phyloP scores from a whole-genome alignment of 2,329 filamentous ascomycete species.

The Stemphylium vesicarium region DNA sequence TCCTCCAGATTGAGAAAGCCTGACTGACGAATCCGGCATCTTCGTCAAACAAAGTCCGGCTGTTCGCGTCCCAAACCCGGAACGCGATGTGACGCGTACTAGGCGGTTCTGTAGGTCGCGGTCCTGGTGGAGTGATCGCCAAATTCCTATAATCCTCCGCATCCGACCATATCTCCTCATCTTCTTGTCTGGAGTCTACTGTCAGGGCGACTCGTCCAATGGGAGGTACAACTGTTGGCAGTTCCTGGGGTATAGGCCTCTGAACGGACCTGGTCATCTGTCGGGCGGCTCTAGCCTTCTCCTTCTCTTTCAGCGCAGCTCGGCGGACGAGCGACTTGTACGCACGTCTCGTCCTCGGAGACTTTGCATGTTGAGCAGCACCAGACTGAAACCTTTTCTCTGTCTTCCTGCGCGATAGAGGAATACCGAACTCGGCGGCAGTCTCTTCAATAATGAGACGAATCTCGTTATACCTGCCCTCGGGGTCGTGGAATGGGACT shows the following conservation, averaged over 20 bases:
- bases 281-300: background rate
- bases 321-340: slow-evolving; percentile 4
- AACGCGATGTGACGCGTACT: background rate
- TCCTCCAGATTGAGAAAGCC: slow-evolving; percentile 1
- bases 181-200: background rate
- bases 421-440: background rate
- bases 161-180: background rate
- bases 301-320: background rate
- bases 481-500: slow-evolving; percentile 16
- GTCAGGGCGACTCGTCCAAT: background rate
- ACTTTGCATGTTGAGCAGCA: slow-evolving; percentile 7
- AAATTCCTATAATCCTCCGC: background rate
- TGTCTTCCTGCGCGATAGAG: background rate
- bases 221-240: accelerated
- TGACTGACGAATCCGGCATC: slow-evolving; percentile 12
- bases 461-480: slow-evolving; percentile 5
- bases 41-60: slow-evolving; percentile 3
- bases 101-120: background rate
- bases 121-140: background rate
- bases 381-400: slow-evolving; percentile 2
- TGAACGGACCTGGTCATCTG: background rate
- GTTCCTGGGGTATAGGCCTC: background rate
- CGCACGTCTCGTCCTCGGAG: background rate
- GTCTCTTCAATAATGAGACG: slow-evolving; percentile 8
- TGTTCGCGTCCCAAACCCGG: slow-evolving; percentile 14